A percentile compares a stretch with the other conserved stretches of the same genome.
Conservation (phyloP, 139 green algal species). For the Mesostigma viride region DNA sequence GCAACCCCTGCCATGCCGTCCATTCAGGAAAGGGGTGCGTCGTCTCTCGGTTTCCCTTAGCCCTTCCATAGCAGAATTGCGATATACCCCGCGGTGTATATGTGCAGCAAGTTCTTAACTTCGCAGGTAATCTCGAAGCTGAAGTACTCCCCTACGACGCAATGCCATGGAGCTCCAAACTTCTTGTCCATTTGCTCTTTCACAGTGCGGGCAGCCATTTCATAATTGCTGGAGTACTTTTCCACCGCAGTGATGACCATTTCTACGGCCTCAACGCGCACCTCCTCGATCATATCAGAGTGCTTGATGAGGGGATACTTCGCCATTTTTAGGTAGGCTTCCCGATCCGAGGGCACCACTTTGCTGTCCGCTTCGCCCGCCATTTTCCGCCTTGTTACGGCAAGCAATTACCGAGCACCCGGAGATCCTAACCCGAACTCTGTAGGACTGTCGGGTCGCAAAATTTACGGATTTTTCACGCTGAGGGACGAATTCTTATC, state of each 20-base stretch:
- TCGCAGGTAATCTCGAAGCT: constrained; percentile 76
- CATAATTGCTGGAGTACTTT: constrained; percentile 11
- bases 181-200: constrained; percentile 90
- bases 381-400: too few species aligned
- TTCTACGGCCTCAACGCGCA: constrained; percentile 43
- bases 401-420: too few species aligned
- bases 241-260: constrained; percentile 13
- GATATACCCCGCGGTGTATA: constrained; percentile 65
- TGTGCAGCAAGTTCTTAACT: constrained; percentile 74
- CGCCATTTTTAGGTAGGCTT: constrained; percentile 42
- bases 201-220: constrained; percentile 37
- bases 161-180: constrained; percentile 78
- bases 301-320: constrained; percentile 71
- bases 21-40: too few species aligned
- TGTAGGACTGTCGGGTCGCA: too few species aligned
- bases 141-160: constrained; percentile 60
- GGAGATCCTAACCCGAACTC: too few species aligned
- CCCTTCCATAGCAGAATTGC: constrained; percentile 76
- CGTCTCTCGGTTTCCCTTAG: too few species aligned
- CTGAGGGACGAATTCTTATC: too few species aligned
- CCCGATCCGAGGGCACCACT: too few species aligned
- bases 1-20: too few species aligned
- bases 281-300: constrained; percentile 43
- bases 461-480: too few species aligned
- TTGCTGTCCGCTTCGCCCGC: too few species aligned